Base-by-base conservation (phyloP, 768 basidiomycete genomes). In the Suillus americanus region DNA sequence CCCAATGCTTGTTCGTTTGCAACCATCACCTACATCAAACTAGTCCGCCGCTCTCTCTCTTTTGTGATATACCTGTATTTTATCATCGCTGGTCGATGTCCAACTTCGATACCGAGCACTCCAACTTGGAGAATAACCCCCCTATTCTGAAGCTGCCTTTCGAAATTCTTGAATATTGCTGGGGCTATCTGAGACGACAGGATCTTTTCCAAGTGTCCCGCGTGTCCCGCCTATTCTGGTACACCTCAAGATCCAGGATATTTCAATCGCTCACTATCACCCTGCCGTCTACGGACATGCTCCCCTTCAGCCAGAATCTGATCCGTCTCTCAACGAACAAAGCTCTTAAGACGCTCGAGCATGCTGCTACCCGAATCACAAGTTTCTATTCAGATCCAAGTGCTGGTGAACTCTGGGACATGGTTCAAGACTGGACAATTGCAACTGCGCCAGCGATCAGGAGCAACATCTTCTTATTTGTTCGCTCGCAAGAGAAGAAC, bases 361-460 rank as follows among this genome's bases (percentile, higher is more conserved):
- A 10, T 25, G 56, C 56, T 57, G 25, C 25, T 25, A 28, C 38
- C 38, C 56, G 56, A 57, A 25, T 57, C 18, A 28, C 56, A 28
- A 40, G 56, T 57, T 40, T 57, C 38, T 57, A 57, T 57, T 57
- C 56, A 28, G 56, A 57, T 40, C 25, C 56, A 40, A 18, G 23
- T 57, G 56, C 56, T 25, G 0, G 38, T 28, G 56, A 57, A 40
- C 56, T 57, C 56, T 57, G 56, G 56, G 23, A 23, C 38, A 57
- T 40, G 23, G 38, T 57, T 28, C 56, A 57, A 38, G 35, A 25
- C 38, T 57, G 56, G 56, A 57, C 38, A 10, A 25, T 57, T 3
- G 16, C 56, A 20, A 28, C 38, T 28, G 38, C 56, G 9, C 56
- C 25, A 5, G 38, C 33, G 5, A 35, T 54, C 53, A 54, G 53